Conservation (phyloP, 148 eudicot genomes). For the Oxyria digyna region DNA sequence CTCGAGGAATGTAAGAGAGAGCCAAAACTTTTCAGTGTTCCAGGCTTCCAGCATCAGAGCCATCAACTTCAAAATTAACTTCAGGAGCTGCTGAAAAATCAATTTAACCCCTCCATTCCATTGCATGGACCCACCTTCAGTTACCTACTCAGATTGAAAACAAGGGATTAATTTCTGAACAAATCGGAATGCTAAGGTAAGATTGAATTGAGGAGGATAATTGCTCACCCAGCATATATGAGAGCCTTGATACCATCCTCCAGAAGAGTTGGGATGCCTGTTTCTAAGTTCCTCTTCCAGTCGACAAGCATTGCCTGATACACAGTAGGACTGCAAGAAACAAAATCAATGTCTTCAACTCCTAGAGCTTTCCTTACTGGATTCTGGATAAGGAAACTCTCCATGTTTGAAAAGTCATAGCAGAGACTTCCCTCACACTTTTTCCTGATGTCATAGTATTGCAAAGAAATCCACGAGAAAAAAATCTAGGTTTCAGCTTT, state of each 20-base stretch:
- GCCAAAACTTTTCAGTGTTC: slow-evolving; percentile 57
- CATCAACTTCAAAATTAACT: slow-evolving; percentile 59
- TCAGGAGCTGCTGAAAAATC: slow-evolving; percentile 54
- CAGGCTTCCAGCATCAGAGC: slow-evolving; percentile 67
- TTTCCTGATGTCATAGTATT: slow-evolving; percentile 84
- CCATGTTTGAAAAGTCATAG: slow-evolving; percentile 83
- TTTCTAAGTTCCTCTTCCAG: slow-evolving; percentile 94
- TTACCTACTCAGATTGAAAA: slow-evolving; percentile 39
- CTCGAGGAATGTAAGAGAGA: slow-evolving; percentile 76
- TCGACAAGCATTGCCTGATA: too few relatives aligned
- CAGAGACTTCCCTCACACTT: slow-evolving; percentile 84
- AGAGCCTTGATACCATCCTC: slow-evolving; percentile 74
- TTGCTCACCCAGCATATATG: slow-evolving; percentile 77
- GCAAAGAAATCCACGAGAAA: slow-evolving; percentile 13
- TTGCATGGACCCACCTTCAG: slow-evolving; percentile 86
- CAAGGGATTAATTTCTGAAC: not conserved
- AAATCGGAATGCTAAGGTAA: not conserved
- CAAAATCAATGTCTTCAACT: slow-evolving; percentile 70
- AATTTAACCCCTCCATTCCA: slow-evolving; percentile 79
- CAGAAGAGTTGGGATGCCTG: slow-evolving; percentile 76
- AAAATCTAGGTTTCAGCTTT: too few relatives aligned
- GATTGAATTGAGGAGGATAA: not conserved
- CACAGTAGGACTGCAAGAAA: too few relatives aligned
- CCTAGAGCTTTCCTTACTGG: slow-evolving; percentile 59
- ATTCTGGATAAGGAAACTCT: slow-evolving; percentile 47